phyloP scores from a whole-genome alignment of 2,329 filamentous ascomycete genomes.

The Neofusicoccum umdonicola region DNA sequence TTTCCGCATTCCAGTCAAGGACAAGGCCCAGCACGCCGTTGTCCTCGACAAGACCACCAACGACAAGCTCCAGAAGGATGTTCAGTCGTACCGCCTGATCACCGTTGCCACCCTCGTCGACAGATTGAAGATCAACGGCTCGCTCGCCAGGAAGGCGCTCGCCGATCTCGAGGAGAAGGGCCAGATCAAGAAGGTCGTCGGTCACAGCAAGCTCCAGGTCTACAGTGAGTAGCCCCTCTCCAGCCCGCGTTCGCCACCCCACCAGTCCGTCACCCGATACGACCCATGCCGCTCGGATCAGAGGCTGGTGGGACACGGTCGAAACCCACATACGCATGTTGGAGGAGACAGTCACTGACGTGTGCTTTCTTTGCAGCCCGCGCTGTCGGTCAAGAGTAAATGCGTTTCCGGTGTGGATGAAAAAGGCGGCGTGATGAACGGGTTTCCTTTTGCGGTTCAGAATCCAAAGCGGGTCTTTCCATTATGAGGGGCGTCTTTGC shows the following conservation, averaged over 20 bases:
- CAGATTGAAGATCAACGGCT: slow-evolving; percentile 99
- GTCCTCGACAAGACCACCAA: slow-evolving; percentile 96
- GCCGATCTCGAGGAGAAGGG: slow-evolving; percentile 96
- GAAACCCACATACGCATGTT: background rate
- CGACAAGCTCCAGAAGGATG: slow-evolving; percentile 99
- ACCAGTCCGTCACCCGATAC: background rate
- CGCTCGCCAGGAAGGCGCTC: slow-evolving; percentile 84
- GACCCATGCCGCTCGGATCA: background rate
- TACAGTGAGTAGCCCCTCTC: slow-evolving; percentile 67
- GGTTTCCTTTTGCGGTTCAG: slow-evolving; percentile 13
- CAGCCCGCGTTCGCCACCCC: background rate
- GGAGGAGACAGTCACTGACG: background rate
- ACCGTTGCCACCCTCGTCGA: slow-evolving; percentile 98
- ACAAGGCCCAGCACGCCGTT: slow-evolving; percentile 99
- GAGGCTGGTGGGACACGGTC: background rate
- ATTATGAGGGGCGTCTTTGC: slow-evolving; percentile 9
- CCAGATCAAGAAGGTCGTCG: slow-evolving; percentile 95
- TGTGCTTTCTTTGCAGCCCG: background rate
- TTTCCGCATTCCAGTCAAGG: slow-evolving; percentile 74
- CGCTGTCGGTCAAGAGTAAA: slow-evolving; percentile 16
- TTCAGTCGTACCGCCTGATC: slow-evolving; percentile 99
- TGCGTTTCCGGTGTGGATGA: slow-evolving; percentile 2
- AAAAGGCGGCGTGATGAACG: slow-evolving; percentile 15
- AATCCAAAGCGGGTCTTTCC: slow-evolving; percentile 16
- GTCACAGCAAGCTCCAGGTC: slow-evolving; percentile 96